Conservation (phyloP, 1,284 basidiomycete species). For the Rhodotorula sp. region DNA sequence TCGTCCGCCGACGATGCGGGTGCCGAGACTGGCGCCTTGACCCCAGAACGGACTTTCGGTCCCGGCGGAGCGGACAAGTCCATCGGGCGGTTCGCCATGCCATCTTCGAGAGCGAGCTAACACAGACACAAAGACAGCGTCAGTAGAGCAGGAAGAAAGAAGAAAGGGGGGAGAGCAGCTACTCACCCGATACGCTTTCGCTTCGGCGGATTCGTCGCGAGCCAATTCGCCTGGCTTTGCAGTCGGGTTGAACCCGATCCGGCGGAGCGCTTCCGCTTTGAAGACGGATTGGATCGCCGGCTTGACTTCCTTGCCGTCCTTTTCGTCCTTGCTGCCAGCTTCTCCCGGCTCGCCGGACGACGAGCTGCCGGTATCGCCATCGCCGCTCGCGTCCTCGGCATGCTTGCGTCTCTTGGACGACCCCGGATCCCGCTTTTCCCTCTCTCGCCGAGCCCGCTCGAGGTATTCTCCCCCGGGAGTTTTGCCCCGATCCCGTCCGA, state of each 20-base stretch:
- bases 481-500: conserved; percentile 23
- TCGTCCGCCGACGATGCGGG: neutral
- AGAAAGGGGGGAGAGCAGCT: too few species aligned
- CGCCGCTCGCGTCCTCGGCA: conserved; percentile 3
- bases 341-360: neutral
- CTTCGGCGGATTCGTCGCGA: conserved; percentile 18
- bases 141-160: too few species aligned
- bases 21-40: neutral
- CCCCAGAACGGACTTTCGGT: conserved; percentile 11
- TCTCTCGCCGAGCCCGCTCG: neutral
- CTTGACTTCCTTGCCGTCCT: conserved; percentile 5
- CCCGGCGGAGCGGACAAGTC: conserved; percentile 27
- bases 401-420: neutral
- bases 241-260: conserved; percentile 35
- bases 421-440: too few species aligned
- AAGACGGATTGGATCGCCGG: conserved; percentile 12
- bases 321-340: neutral
- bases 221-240: conserved; percentile 6
- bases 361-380: neutral
- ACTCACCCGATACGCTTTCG: conserved; percentile 16
- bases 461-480: conserved; percentile 23
- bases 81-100: conserved; percentile 7
- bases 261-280: conserved; percentile 20
- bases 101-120: conserved; percentile 12
- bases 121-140: too few species aligned